Percentiles rank a stretch among this genome's conserved stretches.
These are phyloP conservation scores for Rhododendron vialii DNA, from an alignment of 148 eudicot genomes.

Conservation along the genomic window DNA sequence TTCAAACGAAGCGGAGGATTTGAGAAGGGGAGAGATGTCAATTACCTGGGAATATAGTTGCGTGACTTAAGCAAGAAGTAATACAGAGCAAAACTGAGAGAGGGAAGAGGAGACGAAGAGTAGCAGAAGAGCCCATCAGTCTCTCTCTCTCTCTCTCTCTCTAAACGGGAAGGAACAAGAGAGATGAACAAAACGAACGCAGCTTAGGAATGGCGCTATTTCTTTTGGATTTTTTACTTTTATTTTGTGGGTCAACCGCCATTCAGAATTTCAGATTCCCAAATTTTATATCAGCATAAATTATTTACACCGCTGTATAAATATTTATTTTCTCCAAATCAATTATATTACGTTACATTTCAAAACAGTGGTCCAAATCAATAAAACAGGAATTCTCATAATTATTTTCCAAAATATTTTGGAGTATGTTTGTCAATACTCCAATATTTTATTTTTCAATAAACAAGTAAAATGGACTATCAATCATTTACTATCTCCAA, in stretches of 20 bases:
- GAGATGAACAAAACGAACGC: not conserved
- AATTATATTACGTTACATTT: too few species aligned
- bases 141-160: not conserved
- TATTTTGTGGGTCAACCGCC: not conserved
- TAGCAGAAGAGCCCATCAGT: constrained; percentile 16
- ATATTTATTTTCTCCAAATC: too few species aligned
- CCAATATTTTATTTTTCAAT: too few species aligned
- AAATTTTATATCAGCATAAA: too few species aligned
- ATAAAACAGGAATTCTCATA: too few species aligned
- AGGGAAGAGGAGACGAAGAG: constrained; percentile 8
- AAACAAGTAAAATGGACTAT: too few species aligned
- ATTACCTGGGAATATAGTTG: not conserved
- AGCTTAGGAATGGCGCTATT: not conserved
- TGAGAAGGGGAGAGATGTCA: not conserved
- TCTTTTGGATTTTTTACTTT: not conserved
- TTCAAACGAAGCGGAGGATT: not conserved
- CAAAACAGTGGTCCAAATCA: too few species aligned
- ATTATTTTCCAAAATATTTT: too few species aligned
- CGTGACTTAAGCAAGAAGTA: constrained; percentile 12
- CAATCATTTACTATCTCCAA: too few species aligned
- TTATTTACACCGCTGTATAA: too few species aligned
- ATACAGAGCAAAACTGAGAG: constrained; percentile 13
- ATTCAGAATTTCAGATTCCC: not conserved
- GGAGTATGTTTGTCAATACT: too few species aligned
- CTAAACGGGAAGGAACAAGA: not conserved